Percentiles rank a stretch among this genome's conserved stretches.
Evolutionary conservation across 2,329 filamentous ascomycete species (phyloP).

Genomic region (Hirsutella minnesotensis): DNA sequence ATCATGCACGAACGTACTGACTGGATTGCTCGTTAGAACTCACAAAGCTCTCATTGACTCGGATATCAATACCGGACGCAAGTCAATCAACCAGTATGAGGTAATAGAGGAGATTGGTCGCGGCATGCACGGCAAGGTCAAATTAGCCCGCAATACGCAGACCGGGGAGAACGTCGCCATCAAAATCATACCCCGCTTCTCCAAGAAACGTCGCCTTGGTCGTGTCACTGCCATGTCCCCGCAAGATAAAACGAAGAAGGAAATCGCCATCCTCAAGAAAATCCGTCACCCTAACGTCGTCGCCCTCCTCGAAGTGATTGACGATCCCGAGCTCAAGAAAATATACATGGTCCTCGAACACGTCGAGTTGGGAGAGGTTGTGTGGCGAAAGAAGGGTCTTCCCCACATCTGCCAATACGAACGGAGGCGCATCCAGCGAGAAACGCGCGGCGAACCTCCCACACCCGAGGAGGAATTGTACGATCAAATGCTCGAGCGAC

Average conservation of each 20-base stretch:
- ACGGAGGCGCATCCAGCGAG: slow-evolving; percentile 65
- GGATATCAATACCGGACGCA: slow-evolving; percentile 79
- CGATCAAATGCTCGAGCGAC: slow-evolving; percentile 45
- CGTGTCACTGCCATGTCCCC: slow-evolving; percentile 56
- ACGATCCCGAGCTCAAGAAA: slow-evolving; percentile 91
- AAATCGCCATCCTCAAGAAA: slow-evolving; percentile 97
- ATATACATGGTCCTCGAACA: slow-evolving; percentile 97
- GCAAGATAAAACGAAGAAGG: slow-evolving; percentile 77
- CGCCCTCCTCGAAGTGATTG: slow-evolving; percentile 89
- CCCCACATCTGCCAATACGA: slow-evolving; percentile 77
- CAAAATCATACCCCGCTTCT: slow-evolving; percentile 95
- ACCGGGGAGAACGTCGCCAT: slow-evolving; percentile 79
- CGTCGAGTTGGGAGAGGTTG: slow-evolving; percentile 85
- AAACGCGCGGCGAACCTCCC: slow-evolving; percentile 48
- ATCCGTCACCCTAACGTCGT: slow-evolving; percentile 96
- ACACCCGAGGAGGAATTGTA: slow-evolving; percentile 49
- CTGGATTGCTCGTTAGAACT: slow-evolving; percentile 41
- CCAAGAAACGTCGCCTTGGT: slow-evolving; percentile 84
- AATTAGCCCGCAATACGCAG: slow-evolving; percentile 72
- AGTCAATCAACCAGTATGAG: slow-evolving; percentile 96
- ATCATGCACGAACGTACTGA: neutral
- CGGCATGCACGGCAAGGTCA: slow-evolving; percentile 95
- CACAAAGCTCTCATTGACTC: slow-evolving; percentile 86
- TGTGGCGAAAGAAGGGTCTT: slow-evolving; percentile 83
- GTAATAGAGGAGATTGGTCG: slow-evolving; percentile 93